Base-by-base conservation (phyloP, 495 filamentous ascomycete genomes). In the Talaromyces trachyspermus region DNA sequence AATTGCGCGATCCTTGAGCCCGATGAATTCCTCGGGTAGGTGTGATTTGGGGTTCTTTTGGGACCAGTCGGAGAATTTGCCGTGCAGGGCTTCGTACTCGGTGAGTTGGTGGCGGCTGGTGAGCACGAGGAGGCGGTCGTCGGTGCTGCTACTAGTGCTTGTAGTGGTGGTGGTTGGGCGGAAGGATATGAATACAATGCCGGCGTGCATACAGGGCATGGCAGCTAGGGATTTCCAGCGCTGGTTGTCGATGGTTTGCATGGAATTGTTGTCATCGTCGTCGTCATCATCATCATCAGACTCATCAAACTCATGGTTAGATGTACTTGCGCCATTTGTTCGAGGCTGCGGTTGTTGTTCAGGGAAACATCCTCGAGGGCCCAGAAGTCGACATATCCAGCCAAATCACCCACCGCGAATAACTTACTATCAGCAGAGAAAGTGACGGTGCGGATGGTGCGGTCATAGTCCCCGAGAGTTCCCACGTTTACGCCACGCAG, bases 371-470 rank as follows among this genome's bases (percentile, higher is more conserved):
- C 74, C 49, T 78, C 72, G 23, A 96, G 63, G 4, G 86, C 63
- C 81, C 88, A 99, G 11, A 81, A 87, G 58, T 96, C 90, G 23
- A 99, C 75, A 61, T 81, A 85, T 22, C 94, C 94, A 40, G 83
- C 81, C 18, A 97, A 59, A 62, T 96, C 94, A 26, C 83, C 80
- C 11, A 81, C 77, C 6, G 81, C 86, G 12, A 97, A 61, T 43
- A 95, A 77, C 45, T 75, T 78, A 63, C 88, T 88, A 54, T 94
- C 85, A 5, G 81, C 69, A 7, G 89, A 94, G 62, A 96, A 97
- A 0, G 80, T 74, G 14, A 81, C 65, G 33, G 86, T 79, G 17
- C 75, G 85, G 32, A 97, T 80, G 19, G 78, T 80, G 53, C 84
- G 75, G 44, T 91, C 78, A 64, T 95, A 97, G 5, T 66, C 66